Evolutionary conservation across 371 early-diverging fungal genomes (phyloP), one percentile per base, ranked within the genome.

Genomic region (Mortierella sp.): DNA sequence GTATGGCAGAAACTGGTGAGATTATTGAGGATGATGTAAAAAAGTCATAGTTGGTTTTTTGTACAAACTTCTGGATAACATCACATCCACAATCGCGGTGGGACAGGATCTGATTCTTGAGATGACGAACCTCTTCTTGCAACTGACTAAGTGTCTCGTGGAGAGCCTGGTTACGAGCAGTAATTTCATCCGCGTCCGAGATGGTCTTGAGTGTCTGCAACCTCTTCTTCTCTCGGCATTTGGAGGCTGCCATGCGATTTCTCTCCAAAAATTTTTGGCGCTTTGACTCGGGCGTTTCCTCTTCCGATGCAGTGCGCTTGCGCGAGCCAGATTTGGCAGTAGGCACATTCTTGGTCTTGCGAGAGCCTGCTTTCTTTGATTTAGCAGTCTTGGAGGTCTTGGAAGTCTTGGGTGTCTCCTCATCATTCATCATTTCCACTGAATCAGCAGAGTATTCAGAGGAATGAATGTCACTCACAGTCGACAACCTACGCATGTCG

Each of bases 221-320:
- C 79, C 94, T 93, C 84, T 94, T 94, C 85, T 93, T 94, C 80
- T 93, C 94, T 57, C 96, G 86, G 74, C 95, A 95, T 75, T 93
- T 92, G 40, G 88, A 89, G 4, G 96, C 96, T 58, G 93, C 92
- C 63, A 91, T 75, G 33, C 95, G 89, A 73, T 95, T 95, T 38
- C 94, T 87, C 84, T 94, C 95, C 22, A 95, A 79, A 63, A 93
- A 90, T 47, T 82, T 80, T 36, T 84, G 86, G 9, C 91, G 85
- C 73, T 89, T 88, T 28, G 58, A 77, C 50, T 88, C 89, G 59
- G 83, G 68, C 48, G 80, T 65, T 41, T 77, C 76, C 7, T 72
- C 74, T 24, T 76, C 70, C 9, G 24, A 48, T 2, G 63, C 32
- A 16, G 64, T 43, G 9, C 72, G 55, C 65, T 73, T 68, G n/a